Conservation (phyloP, 768 basidiomycete species). For the Pisolithus marmoratus region DNA sequence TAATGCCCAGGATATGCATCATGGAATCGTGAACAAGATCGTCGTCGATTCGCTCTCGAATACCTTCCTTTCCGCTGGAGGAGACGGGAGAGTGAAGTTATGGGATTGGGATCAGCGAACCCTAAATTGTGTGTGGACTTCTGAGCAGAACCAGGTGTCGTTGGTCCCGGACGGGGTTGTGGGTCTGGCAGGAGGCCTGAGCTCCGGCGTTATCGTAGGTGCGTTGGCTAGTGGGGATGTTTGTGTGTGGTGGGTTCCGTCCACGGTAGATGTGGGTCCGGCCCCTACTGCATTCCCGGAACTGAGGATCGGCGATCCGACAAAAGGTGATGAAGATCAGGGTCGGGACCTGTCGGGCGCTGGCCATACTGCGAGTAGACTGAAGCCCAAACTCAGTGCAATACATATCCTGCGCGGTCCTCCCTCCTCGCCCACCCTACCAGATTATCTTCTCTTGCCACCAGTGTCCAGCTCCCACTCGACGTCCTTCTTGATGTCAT, state of each 20-base stretch:
- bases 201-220: constrained; percentile 42
- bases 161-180: constrained; percentile 45
- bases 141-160: constrained; percentile 30
- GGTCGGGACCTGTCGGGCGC: no score
- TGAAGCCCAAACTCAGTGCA: no score
- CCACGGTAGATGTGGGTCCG: constrained; percentile 14
- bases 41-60: constrained; percentile 40
- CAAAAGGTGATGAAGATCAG: constrained; percentile 9
- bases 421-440: no score
- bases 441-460: no score
- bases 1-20: constrained; percentile 52
- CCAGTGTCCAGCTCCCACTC: no score
- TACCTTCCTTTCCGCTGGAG: constrained; percentile 46
- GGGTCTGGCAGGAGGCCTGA: constrained; percentile 41
- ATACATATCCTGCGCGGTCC: no score
- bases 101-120: constrained; percentile 51
- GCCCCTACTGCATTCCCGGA: constrained; percentile 20
- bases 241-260: constrained; percentile 47
- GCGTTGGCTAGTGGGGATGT: constrained; percentile 54
- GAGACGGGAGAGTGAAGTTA: constrained; percentile 66
- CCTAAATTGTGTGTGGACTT: constrained; percentile 60
- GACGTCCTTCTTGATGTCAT: constrained; percentile 43
- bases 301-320: constrained; percentile 34
- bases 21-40: constrained; percentile 51
- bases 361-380: no score